A percentile compares a stretch with the other conserved stretches of the same genome.
Evolutionary conservation across 163 green algal genomes (phyloP).

Genomic region (Coccomyxa subellipsoidea): DNA sequence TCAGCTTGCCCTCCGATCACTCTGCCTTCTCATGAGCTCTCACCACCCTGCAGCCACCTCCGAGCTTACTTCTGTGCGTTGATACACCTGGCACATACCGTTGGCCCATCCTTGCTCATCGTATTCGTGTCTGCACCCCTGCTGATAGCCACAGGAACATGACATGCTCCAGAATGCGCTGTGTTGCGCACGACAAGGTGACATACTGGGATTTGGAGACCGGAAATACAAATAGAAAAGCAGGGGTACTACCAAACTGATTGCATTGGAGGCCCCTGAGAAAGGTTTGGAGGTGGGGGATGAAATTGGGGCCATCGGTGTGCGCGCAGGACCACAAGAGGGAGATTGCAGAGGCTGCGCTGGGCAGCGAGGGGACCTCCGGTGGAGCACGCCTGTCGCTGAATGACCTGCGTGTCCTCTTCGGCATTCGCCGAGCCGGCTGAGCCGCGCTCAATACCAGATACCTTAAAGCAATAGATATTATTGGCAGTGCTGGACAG

Average conservation of each 20-base stretch:
- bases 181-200: too few relatives aligned
- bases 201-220: too few relatives aligned
- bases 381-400: slow-evolving; percentile 1
- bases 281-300: neutral
- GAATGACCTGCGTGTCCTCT: slow-evolving; percentile 6
- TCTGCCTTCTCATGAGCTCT: neutral
- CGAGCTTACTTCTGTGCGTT: neutral
- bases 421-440: neutral
- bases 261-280: neutral
- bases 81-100: too few relatives aligned
- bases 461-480: too few relatives aligned
- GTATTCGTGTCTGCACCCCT: too few relatives aligned
- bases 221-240: too few relatives aligned
- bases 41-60: neutral
- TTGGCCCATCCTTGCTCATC: too few relatives aligned
- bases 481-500: neutral
- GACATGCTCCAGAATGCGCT: too few relatives aligned
- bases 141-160: too few relatives aligned
- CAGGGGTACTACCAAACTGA: neutral
- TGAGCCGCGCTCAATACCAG: too few relatives aligned
- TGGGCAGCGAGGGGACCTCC: neutral
- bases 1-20: too few relatives aligned
- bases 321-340: slow-evolving; percentile 6
- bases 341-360: slow-evolving; percentile 1
- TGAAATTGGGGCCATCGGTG: too few relatives aligned